phyloP scores from a whole-genome alignment of 2,329 filamentous ascomycete genomes.

The Diatrype stigma region DNA sequence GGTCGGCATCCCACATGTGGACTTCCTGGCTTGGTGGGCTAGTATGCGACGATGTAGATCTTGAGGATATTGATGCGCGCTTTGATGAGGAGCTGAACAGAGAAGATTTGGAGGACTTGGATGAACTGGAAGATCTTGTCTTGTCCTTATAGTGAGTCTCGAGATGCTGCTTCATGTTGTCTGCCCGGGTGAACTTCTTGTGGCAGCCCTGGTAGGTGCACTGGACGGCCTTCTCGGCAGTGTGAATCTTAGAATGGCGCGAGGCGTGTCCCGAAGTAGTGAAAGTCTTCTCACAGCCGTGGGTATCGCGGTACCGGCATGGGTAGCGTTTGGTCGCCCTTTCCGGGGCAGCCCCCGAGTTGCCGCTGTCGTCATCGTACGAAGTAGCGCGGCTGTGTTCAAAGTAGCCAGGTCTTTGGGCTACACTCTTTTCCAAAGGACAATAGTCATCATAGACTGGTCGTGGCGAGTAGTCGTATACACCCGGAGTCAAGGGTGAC shows the following conservation, averaged over 20 bases:
- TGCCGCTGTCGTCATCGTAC: constrained; percentile 47
- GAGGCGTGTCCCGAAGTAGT: constrained; percentile 84
- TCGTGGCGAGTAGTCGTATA: constrained; percentile 38
- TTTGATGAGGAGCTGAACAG: constrained; percentile 22
- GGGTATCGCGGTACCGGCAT: constrained; percentile 67
- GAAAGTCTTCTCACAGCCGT: constrained; percentile 73
- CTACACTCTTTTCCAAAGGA: constrained; percentile 24
- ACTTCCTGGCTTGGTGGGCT: constrained; percentile 27
- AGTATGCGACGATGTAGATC: constrained; percentile 28
- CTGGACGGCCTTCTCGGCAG: constrained; percentile 70
- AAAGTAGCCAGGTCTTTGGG: constrained; percentile 40
- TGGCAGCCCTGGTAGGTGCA: constrained; percentile 66
- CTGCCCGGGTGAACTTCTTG: constrained; percentile 76
- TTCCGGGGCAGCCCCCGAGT: constrained; percentile 39
- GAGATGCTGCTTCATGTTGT: constrained; percentile 86
- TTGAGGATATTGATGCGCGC: constrained; percentile 27
- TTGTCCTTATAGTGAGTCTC: constrained; percentile 70
- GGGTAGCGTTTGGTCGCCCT: constrained; percentile 64
- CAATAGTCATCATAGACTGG: constrained; percentile 33
- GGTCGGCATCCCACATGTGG: constrained; percentile 38
- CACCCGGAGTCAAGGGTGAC: constrained; percentile 53
- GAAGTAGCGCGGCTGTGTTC: constrained; percentile 43
- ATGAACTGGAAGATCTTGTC: constrained; percentile 38
- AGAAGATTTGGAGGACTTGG: constrained; percentile 27
- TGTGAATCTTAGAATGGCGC: constrained; percentile 80